phyloP scores from a whole-genome alignment of 2,329 filamentous ascomycete species.

The Cladobotryum mycophilum region DNA sequence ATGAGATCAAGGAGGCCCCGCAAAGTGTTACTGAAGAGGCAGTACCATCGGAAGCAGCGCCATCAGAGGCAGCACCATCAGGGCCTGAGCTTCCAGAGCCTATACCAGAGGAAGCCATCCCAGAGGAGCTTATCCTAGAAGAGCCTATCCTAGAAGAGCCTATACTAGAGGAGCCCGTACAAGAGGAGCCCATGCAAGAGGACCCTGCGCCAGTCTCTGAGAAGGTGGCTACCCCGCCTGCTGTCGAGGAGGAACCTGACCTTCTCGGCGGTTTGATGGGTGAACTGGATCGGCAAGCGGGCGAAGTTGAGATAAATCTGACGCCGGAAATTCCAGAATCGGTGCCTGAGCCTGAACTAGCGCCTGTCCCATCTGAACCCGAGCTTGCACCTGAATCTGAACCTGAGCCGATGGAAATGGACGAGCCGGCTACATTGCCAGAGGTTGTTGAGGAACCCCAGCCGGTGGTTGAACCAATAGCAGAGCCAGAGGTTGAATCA shows the following conservation, averaged over 20 bases:
- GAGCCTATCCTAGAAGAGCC: too few relatives aligned
- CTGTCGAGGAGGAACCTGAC: conserved; percentile 34
- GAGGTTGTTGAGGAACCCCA: not conserved
- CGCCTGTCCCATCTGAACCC: not conserved
- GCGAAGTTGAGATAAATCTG: too few relatives aligned
- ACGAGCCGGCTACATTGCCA: not conserved
- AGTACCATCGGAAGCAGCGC: too few relatives aligned
- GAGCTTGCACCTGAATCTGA: not conserved
- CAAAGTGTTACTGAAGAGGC: not conserved
- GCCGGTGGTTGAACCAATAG: not conserved
- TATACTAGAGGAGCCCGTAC: too few relatives aligned
- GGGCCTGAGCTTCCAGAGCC: conserved; percentile 12
- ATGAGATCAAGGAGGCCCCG: conserved; percentile 15
- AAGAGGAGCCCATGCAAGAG: too few relatives aligned
- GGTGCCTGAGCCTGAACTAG: conserved; percentile 1
- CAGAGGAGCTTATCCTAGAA: too few relatives aligned
- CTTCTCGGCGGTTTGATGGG: conserved; percentile 40
- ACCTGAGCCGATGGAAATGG: not conserved
- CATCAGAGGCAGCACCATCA: conserved; percentile 8
- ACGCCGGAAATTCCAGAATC: too few relatives aligned
- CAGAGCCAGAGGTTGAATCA: not conserved
- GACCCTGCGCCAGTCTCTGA: not conserved
- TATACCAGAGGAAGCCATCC: too few relatives aligned
- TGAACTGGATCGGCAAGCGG: conserved; percentile 35
- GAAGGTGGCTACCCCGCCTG: not conserved